Evolutionary conservation across 108 stramenopile species (phyloP).

Genomic region (Chaetoceros muelleri): DNA sequence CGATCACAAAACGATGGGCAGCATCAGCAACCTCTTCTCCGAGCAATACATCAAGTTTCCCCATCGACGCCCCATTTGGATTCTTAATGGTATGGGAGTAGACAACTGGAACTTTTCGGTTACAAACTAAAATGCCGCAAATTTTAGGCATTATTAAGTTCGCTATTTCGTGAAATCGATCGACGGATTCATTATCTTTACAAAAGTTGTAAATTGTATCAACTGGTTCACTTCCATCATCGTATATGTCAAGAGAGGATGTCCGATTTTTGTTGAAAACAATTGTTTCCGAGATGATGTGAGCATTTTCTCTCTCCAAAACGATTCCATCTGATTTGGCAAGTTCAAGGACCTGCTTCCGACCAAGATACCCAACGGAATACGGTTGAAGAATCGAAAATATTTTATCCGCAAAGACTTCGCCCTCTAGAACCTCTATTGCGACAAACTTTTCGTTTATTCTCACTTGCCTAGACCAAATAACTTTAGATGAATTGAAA

Average conservation of each 20-base stretch:
- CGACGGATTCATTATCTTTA: conserved; percentile 10
- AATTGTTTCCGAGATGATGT: conserved; percentile 14
- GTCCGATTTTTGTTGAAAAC: conserved; percentile 12
- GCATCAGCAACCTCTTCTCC: conserved; percentile 22
- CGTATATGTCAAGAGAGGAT: conserved; percentile 16
- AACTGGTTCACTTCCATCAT: conserved; percentile 29
- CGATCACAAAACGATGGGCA: conserved; percentile 19
- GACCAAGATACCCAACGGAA: conserved; percentile 11
- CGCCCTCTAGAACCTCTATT: conserved; percentile 18
- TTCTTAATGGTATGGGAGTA: conserved; percentile 14
- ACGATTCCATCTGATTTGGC: conserved; percentile 9
- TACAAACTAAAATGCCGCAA: conserved; percentile 17
- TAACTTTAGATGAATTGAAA: too few species aligned
- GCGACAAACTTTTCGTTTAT: conserved; percentile 14
- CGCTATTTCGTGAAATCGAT: conserved; percentile 10
- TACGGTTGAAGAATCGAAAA: conserved; percentile 17
- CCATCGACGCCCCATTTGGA: conserved; percentile 13
- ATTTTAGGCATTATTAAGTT: conserved; percentile 17
- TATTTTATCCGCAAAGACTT: conserved; percentile 19
- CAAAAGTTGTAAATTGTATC: conserved; percentile 27
- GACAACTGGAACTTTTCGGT: conserved; percentile 14
- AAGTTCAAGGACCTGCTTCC: conserved; percentile 12
- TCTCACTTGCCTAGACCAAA: conserved; percentile 10
- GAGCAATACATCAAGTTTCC: conserved; percentile 15
- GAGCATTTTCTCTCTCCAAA: conserved; percentile 16